A percentile compares a stretch with the other conserved stretches of the same genome.
phyloP scores from a whole-genome alignment of 805 yeast species.

The Candida glaebosa region DNA sequence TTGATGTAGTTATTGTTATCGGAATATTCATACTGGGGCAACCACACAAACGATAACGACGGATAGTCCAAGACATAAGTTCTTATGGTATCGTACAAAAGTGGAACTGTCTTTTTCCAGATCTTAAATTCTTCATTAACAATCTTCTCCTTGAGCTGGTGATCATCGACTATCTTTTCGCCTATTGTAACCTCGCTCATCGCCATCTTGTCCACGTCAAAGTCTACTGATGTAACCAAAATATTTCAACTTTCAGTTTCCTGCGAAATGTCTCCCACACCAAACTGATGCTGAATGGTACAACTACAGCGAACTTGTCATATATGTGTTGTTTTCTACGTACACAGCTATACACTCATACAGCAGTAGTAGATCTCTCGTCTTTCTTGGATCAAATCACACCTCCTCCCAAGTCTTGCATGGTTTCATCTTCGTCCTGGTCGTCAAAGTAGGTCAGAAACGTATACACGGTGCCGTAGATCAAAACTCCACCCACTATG shows the following conservation, averaged over 20 bases:
- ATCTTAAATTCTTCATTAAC: constrained; percentile 70
- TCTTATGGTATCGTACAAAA: constrained; percentile 69
- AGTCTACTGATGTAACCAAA: too few species aligned
- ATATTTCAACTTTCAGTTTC: too few species aligned
- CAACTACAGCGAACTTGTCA: too few species aligned
- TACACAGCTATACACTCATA: too few species aligned
- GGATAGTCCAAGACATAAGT: constrained; percentile 71
- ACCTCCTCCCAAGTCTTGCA: constrained; percentile 20
- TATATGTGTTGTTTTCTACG: too few species aligned
- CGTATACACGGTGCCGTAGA: constrained; percentile 78
- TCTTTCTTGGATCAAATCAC: constrained; percentile 15
- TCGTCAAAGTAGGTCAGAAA: constrained; percentile 74
- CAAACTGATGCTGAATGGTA: too few species aligned
- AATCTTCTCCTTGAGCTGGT: constrained; percentile 57
- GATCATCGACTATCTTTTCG: constrained; percentile 37
- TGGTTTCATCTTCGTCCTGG: constrained; percentile 24
- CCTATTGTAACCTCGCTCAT: constrained; percentile 21
- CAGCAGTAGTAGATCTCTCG: too few species aligned
- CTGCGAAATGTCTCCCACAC: too few species aligned
- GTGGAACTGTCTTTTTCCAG: constrained; percentile 84
- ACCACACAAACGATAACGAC: constrained; percentile 65
- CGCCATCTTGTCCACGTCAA: background rate
- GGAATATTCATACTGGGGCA: constrained; percentile 43
- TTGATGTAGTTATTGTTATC: constrained; percentile 27
- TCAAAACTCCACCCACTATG: constrained; percentile 76